Evolutionary conservation across 805 yeast genomes (phyloP), one percentile per base, ranked within the genome.

Genomic region (Jamesozyma hellenica): DNA sequence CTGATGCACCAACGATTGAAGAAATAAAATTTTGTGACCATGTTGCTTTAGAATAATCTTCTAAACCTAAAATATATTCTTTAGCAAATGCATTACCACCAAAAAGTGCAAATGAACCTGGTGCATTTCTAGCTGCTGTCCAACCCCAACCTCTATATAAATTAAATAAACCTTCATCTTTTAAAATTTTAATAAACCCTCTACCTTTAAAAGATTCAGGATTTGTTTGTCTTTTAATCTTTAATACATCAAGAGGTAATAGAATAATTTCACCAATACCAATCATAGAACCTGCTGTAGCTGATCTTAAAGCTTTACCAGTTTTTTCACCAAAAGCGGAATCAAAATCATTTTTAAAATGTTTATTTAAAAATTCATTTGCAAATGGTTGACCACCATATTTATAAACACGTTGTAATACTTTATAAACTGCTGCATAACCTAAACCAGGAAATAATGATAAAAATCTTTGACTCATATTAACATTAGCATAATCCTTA

Each of bases 161-260:
- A 18, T 92, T 86, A 43, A 86, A 72, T 10, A 58, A 37, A 15
- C 98, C 97, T 67, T 92, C 98, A 60, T 92, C 98, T 41, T 70
- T 58, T 44, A 92, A 60, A 56, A 92, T 85, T 64, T 75, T 82
- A 50, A 88, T 45, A 67, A 92, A 88, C 10, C 98, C 97, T 70
- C 98, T 83, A 53, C 99, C 99, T 65, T 79, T 82, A 76, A 92
- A 92, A n/a, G 97, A 70, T 66, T 90, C 98, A n/a, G 99, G 99
- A 71, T 92, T 92, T 40, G 99, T 92, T 72, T 92, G 99, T 70
- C 97, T 88, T 71, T 92, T 92, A 67, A 92, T 92, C 71, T 92
- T 92, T 60, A 92, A 72, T 31, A 92, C 97, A 61, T 92, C 99
- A 53, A 92, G 74, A 28, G 99, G 99, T 56, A 92, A 74, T 53